Conservation (phyloP, 2,329 filamentous ascomycete genomes). For the Thelonectria blattea region DNA sequence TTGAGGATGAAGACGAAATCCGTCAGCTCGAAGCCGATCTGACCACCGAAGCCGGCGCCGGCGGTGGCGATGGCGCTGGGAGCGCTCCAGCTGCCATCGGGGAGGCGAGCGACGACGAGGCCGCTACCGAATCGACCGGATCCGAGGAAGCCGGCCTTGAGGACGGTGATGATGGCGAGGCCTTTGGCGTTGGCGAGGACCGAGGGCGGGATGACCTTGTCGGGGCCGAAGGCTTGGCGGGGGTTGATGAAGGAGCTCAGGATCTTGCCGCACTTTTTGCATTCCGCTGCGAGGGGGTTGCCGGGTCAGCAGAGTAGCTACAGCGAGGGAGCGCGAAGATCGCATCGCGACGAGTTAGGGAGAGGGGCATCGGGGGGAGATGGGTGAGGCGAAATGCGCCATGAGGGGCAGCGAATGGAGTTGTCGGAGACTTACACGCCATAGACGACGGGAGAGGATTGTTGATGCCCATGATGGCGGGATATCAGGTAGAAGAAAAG, state of each 20-base stretch:
- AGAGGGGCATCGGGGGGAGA: conserved; percentile 24
- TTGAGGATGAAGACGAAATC: conserved; percentile 99
- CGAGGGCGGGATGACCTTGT: conserved; percentile 94
- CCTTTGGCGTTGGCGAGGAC: conserved; percentile 92
- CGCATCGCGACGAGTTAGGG: background rate
- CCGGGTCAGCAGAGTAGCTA: conserved; percentile 22
- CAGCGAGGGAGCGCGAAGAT: conserved; percentile 8
- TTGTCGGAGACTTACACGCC: conserved; percentile 62
- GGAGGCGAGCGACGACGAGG: conserved; percentile 78
- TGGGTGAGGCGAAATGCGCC: conserved; percentile 18
- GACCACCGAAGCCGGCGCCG: conserved; percentile 82
- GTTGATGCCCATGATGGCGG: conserved; percentile 63
- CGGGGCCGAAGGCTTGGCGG: conserved; percentile 88
- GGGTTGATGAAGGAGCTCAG: conserved; percentile 94
- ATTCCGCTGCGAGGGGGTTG: conserved; percentile 72
- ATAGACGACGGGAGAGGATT: conserved; percentile 71
- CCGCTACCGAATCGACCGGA: conserved; percentile 83
- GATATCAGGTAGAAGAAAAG: conserved; percentile 2
- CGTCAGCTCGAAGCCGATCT: conserved; percentile 86
- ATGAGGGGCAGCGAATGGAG: conserved; percentile 29
- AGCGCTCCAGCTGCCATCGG: conserved; percentile 80
- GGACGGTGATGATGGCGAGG: conserved; percentile 83
- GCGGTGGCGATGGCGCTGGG: conserved; percentile 82
- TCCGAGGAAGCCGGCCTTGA: conserved; percentile 86
- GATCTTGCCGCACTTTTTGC: conserved; percentile 96